A percentile compares a stretch with the other conserved stretches of the same genome.
Conservation (phyloP, 352 stramenopile species). For the Globisporangium megalacanthum region DNA sequence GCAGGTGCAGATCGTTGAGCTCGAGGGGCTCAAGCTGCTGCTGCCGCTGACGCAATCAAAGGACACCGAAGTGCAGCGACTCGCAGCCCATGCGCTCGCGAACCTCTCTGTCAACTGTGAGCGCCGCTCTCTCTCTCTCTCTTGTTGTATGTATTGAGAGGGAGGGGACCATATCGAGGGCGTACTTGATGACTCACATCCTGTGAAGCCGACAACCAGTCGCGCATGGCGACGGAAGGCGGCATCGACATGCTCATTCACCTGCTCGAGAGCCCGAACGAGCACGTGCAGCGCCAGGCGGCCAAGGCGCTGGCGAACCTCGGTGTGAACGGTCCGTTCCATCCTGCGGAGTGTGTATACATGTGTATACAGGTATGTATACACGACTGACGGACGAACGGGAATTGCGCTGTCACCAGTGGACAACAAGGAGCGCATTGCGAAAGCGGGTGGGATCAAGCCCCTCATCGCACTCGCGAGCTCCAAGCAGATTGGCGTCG, state of each 20-base stretch:
- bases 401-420: conserved; percentile 25
- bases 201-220: conserved; percentile 87
- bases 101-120: conserved; percentile 93
- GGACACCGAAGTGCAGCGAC: conserved; percentile 90
- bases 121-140: background rate
- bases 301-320: conserved; percentile 93
- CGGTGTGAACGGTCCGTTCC: conserved; percentile 78
- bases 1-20: conserved; percentile 92
- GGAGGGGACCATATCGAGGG: no score
- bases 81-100: conserved; percentile 91
- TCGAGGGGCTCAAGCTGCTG: conserved; percentile 90
- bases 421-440: conserved; percentile 92
- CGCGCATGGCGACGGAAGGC: conserved; percentile 90
- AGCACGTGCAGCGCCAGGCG: conserved; percentile 90
- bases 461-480: conserved; percentile 78
- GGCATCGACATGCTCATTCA: conserved; percentile 93
- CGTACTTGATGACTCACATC: no score
- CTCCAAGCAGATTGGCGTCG: conserved; percentile 81
- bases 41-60: conserved; percentile 90
- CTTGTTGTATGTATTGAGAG: background rate
- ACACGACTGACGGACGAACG: no score
- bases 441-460: conserved; percentile 86
- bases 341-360: background rate
- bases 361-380: background rate
- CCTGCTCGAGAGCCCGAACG: conserved; percentile 76